Evolutionary conservation across 257 asterid species (phyloP).

Genomic region (Jacaranda copaia): DNA sequence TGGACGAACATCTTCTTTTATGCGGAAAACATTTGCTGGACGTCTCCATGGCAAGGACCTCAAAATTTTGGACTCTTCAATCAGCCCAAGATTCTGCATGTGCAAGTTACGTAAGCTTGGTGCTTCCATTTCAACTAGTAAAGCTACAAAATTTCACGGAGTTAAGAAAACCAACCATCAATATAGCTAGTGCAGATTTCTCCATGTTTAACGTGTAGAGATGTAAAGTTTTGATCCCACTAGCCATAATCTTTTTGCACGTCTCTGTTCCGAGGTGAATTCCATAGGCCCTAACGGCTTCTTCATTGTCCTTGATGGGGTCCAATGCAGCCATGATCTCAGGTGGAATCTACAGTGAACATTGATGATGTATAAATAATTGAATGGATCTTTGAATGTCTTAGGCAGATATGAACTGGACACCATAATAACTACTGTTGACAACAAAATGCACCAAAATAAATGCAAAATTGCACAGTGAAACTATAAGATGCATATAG

Average conservation of each 20-base stretch:
- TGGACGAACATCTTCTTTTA: conserved; percentile 94
- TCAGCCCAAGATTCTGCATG: conserved; percentile 88
- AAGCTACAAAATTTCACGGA: conserved; percentile 28
- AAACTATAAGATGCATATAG: conserved; percentile 20
- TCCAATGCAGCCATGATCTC: conserved; percentile 95
- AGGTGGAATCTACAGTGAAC: conserved; percentile 65
- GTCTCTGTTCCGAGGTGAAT: conserved; percentile 96
- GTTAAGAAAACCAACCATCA: conserved; percentile 67
- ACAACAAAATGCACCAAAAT: conserved; percentile 9
- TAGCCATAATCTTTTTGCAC: conserved; percentile 97
- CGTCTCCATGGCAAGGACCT: conserved; percentile 98
- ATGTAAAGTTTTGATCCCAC: conserved; percentile 89
- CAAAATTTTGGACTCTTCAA: conserved; percentile 87
- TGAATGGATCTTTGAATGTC: conserved; percentile 7
- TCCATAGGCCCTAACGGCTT: conserved; percentile 96
- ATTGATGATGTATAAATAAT: conserved; percentile 20
- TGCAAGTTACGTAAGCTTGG: conserved; percentile 37
- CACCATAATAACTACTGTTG: conserved; percentile 20
- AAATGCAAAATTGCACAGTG: conserved; percentile 8
- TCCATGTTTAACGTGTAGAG: conserved; percentile 96
- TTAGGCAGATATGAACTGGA: conserved; percentile 15
- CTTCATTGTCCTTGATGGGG: conserved; percentile 98
- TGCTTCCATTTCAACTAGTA: conserved; percentile 27
- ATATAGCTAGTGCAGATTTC: conserved; percentile 93
- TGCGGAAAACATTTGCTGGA: conserved; percentile 81